Conservation (phyloP, 345 rosid genomes). For the Hevea brasiliensis region DNA sequence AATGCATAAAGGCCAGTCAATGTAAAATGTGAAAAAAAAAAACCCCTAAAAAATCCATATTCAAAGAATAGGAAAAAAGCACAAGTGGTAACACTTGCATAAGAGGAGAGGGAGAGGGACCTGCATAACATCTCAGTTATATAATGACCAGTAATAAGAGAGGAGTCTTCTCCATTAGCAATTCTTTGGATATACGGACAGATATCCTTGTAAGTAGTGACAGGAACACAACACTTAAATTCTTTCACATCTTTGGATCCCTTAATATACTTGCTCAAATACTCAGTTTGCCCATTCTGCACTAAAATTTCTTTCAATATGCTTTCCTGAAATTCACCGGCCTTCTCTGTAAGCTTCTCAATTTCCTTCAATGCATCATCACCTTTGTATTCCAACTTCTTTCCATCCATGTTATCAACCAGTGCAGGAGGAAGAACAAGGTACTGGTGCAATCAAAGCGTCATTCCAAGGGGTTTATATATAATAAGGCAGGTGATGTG, state of each 20-base stretch:
- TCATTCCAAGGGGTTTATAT: constrained; percentile 24
- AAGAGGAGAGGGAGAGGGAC: constrained; percentile 29
- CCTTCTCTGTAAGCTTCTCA: constrained; percentile 48
- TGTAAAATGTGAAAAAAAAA: background rate
- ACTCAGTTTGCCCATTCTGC: constrained; percentile 51
- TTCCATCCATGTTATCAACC: constrained; percentile 46
- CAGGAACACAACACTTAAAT: constrained; percentile 49
- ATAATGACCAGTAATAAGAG: constrained; percentile 51
- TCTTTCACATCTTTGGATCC: constrained; percentile 41
- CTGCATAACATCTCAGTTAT: constrained; percentile 68
- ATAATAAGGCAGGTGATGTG: constrained; percentile 14
- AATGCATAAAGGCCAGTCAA: constrained; percentile 17
- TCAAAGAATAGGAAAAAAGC: background rate
- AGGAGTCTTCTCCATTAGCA: constrained; percentile 59
- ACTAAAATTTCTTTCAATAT: constrained; percentile 47
- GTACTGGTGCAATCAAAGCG: background rate
- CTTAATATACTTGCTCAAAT: constrained; percentile 45
- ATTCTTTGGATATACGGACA: constrained; percentile 62
- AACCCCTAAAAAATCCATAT: background rate
- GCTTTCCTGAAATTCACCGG: constrained; percentile 47
- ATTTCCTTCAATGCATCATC: constrained; percentile 55
- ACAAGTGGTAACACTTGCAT: background rate
- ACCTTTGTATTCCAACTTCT: constrained; percentile 59
- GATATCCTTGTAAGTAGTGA: constrained; percentile 50
- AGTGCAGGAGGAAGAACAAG: constrained; percentile 1